Percentiles rank a stretch among this genome's conserved stretches.
phyloP scores from a whole-genome alignment of 2,329 filamentous ascomycete species.

The Diaporthe destruens region DNA sequence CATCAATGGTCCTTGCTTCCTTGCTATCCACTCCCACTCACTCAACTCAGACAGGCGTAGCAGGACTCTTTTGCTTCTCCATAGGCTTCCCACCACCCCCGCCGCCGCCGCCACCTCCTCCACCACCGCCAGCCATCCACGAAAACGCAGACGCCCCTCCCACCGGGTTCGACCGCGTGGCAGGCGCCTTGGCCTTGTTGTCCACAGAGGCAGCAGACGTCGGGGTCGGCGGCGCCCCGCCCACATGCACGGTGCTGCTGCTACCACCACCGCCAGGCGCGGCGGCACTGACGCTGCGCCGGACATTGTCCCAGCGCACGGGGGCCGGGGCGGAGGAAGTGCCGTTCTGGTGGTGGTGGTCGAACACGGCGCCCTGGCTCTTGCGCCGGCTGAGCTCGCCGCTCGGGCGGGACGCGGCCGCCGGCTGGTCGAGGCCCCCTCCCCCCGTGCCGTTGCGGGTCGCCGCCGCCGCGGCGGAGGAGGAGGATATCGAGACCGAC shows the following conservation, averaged over 20 bases:
- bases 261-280: slow-evolving; percentile 42
- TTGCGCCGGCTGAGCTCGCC: slow-evolving; percentile 65
- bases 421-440: slow-evolving; percentile 62
- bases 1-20: too few species aligned
- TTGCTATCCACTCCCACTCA: too few species aligned
- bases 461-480: slow-evolving; percentile 47
- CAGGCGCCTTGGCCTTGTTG: slow-evolving; percentile 47
- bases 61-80: slow-evolving; percentile 57
- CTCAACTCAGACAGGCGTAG: slow-evolving; percentile 43
- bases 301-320: slow-evolving; percentile 65
- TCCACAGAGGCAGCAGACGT: slow-evolving; percentile 48
- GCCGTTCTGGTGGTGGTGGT: slow-evolving; percentile 41
- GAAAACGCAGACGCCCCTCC: slow-evolving; percentile 94
- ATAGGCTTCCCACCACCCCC: slow-evolving; percentile 46
- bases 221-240: slow-evolving; percentile 47
- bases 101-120: slow-evolving; percentile 48
- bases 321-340: slow-evolving; percentile 42
- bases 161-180: slow-evolving; percentile 76
- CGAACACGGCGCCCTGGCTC: slow-evolving; percentile 57
- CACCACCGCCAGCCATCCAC: slow-evolving; percentile 78
- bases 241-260: too few species aligned
- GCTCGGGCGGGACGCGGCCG: slow-evolving; percentile 56
- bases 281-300: slow-evolving; percentile 58
- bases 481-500: slow-evolving; percentile 62
- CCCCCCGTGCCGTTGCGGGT: slow-evolving; percentile 59